These are phyloP conservation scores for Cryptococcus jaspeensis DNA, from an alignment of 1,284 basidiomycete genomes.

Conservation along the genomic window DNA sequence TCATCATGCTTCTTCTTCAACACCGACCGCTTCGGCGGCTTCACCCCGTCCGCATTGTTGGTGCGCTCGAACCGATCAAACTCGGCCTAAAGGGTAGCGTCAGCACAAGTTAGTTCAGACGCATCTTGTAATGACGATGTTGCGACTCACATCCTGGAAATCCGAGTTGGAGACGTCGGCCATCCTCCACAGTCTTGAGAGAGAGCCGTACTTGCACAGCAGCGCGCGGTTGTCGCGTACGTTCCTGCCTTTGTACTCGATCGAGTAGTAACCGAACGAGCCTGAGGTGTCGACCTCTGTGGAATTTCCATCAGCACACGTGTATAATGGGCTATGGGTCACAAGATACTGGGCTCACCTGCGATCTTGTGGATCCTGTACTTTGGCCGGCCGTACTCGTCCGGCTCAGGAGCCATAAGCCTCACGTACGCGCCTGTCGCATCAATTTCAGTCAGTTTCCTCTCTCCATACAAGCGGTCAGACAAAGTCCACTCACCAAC, in stretches of 20 bases:
- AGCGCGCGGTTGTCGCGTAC: constrained; percentile 61
- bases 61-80: constrained; percentile 62
- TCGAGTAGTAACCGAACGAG: constrained; percentile 60
- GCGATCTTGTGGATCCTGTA: constrained; percentile 79
- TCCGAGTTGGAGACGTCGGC: constrained; percentile 75
- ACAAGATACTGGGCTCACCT: constrained; percentile 56
- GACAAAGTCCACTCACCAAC: constrained; percentile 19
- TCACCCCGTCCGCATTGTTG: constrained; percentile 60
- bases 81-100: constrained; percentile 60
- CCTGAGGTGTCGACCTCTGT: constrained; percentile 22
- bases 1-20: constrained; percentile 65
- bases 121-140: neutral
- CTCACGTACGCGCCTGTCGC: constrained; percentile 72
- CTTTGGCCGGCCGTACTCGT: constrained; percentile 60
- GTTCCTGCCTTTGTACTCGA: constrained; percentile 60
- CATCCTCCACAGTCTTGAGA: constrained; percentile 63
- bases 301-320: neutral
- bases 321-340: neutral
- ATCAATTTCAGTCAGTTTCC: neutral
- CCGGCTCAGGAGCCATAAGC: constrained; percentile 63
- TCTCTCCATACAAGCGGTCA: neutral
- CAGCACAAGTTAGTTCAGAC: constrained; percentile 2
- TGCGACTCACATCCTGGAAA: constrained; percentile 59
- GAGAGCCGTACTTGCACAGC: constrained; percentile 69
- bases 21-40: constrained; percentile 64